Base-by-base conservation (phyloP, 2,329 filamentous ascomycete genomes). In the Hymenotorrendiella dingleyae region DNA sequence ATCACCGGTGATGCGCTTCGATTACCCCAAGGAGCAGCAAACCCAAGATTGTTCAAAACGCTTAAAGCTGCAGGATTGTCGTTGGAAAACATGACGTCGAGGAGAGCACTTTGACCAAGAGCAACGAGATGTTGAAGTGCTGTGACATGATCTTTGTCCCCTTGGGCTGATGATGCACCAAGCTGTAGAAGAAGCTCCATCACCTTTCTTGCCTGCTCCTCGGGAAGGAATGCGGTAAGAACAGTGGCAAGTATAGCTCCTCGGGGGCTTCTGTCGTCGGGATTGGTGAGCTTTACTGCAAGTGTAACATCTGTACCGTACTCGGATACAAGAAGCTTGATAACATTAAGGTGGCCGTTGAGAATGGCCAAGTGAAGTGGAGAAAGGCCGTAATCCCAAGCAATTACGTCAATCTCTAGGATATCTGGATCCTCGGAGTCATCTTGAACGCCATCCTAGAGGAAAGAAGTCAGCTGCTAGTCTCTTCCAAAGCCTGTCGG, bases 281-380 rank as follows among this genome's bases (percentile, higher is more conserved):
- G 41, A 4, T 54, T 40, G 5, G 51, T 36, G 17, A 54, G 43
- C 62, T 90, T 90, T 58, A 93, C 70, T 0, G 87, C 86, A 17
- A 88, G 67, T 12, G 90, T 68, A 1, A 84, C 72, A 60, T 94
- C 86, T 4, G 86, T 86, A 6, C 86, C 88, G 56, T 86, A 93
- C 48, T 82, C 73, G 33, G 80, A 70, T 40, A 85, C 83, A 6
- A 94, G 73, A 19, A 78, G 62, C 44, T 81, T 76, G 11, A 91
- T 84, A 9, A 80, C 75, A 4, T 83, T 73, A 20, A 75, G 67
- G 51, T 91, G 81, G 0, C 86, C 86, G 46, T 78, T 76, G 1
- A 86, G 61, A 47, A 94, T 88, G 6, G 88, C 88, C 21, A 89
- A 72, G 60, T 94, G 88, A 4, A 94, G 70, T 1, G 88, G 79